Percentiles rank a stretch among this genome's conserved stretches.
phyloP scores from a whole-genome alignment of 805 yeast species.

The Candida maltosa region DNA sequence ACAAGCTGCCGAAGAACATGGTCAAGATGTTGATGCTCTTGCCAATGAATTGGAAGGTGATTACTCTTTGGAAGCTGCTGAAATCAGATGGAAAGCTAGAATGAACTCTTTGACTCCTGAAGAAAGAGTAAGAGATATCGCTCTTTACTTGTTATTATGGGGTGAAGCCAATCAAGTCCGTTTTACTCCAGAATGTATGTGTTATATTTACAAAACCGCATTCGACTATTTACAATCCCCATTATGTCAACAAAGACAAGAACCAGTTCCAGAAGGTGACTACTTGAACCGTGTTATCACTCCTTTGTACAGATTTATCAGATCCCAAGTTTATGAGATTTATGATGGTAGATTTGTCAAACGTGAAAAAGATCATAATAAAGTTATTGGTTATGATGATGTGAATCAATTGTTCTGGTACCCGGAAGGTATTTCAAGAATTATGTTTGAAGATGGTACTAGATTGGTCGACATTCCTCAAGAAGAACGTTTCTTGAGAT shows the following conservation, averaged over 20 bases:
- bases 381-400: constrained; percentile 91
- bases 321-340: constrained; percentile 79
- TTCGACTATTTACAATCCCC: constrained; percentile 86
- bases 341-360: constrained; percentile 78
- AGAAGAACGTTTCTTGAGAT: constrained; percentile 81
- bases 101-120: constrained; percentile 72
- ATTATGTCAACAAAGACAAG: constrained; percentile 82
- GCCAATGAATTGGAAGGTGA: constrained; percentile 78
- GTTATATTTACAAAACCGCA: constrained; percentile 95
- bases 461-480: constrained; percentile 86
- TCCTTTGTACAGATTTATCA: constrained; percentile 77
- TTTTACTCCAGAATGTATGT: constrained; percentile 84
- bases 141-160: constrained; percentile 75
- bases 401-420: constrained; percentile 99
- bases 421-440: constrained; percentile 96
- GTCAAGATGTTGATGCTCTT: constrained; percentile 56
- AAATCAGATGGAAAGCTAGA: constrained; percentile 82
- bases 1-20: constrained; percentile 63
- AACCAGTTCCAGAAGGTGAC: constrained; percentile 86
- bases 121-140: constrained; percentile 76
- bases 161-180: constrained; percentile 94
- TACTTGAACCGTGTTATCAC: constrained; percentile 88
- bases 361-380: constrained; percentile 82
- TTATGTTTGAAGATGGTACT: constrained; percentile 86
- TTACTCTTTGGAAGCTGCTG: constrained; percentile 77